Percentiles rank a stretch among this genome's conserved stretches.
Conservation (phyloP, 129 eudicot species). For the Solidago caesia region DNA sequence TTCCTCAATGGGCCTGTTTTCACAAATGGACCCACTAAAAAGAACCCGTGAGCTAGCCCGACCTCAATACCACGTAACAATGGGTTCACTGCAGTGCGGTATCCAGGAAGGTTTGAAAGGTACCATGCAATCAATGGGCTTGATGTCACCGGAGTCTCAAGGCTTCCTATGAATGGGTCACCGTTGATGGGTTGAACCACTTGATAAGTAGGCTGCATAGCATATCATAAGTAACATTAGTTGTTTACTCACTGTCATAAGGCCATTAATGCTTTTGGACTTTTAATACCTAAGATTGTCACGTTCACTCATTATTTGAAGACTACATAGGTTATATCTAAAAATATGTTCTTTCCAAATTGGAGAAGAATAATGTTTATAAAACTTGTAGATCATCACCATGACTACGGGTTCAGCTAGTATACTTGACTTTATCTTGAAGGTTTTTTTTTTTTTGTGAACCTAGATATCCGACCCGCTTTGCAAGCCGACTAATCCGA, state of each 20-base stretch:
- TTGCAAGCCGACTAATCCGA: too few relatives aligned
- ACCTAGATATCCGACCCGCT: too few relatives aligned
- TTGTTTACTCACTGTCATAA: conserved; percentile 8
- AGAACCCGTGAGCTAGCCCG: conserved; percentile 90
- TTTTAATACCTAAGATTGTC: neutral
- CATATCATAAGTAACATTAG: conserved; percentile 5
- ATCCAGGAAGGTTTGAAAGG: conserved; percentile 96
- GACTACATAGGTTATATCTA: neutral
- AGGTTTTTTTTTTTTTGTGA: too few relatives aligned
- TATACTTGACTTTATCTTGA: neutral
- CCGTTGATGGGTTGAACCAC: conserved; percentile 96
- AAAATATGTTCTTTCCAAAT: neutral
- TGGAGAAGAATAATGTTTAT: neutral
- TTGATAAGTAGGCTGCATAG: conserved; percentile 84
- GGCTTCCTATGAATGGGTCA: conserved; percentile 97
- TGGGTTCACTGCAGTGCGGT: conserved; percentile 94
- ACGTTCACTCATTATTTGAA: neutral
- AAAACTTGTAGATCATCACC: neutral
- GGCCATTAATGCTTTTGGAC: neutral
- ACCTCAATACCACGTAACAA: conserved; percentile 88
- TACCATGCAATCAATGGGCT: conserved; percentile 98
- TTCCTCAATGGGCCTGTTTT: conserved; percentile 88
- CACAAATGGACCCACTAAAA: conserved; percentile 93
- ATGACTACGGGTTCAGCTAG: neutral
- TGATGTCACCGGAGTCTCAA: conserved; percentile 95